Base-by-base conservation (phyloP, 2,329 filamentous ascomycete species). In the Botrytis sinoallii region DNA sequence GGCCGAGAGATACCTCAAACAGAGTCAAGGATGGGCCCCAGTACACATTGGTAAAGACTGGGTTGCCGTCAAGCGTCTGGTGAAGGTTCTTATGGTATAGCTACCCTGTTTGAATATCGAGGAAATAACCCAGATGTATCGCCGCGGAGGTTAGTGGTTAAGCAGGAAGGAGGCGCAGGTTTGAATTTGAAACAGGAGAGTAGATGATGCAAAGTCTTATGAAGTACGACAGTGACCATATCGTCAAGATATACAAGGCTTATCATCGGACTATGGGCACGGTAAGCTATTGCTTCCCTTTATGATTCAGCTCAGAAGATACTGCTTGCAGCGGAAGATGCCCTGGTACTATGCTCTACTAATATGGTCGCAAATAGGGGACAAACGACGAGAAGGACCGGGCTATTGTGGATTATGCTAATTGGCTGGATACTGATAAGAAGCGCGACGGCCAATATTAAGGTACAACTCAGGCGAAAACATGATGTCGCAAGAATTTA, bases 171-270 rank as follows among this genome's bases (percentile, higher is more conserved):
- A 29, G 59, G 59, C 14, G 6, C 20, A 7, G 46, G 59, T n/a
- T 9, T 10, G 9, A 52, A 10, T 42, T 65, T 66, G 32, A 65
- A 65, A 20, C 25, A 42, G 46, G 69, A 71, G 35, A 65, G 57
- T 48, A 38, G 59, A 40, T 55, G 25, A 12, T 66, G 4, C 59
- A 65, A 40, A 22, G 60, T 65, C 69, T 71, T 18, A 71, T 71
- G 69, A 48, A 71, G 52, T 71, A 42, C 9, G 46, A 65, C 35
- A 65, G 57, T 63, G 22, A 55, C 4, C 69, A 71, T 65, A 66
- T 71, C 52, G 42, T 71, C 20, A 65, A 71, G 57, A 66, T 71
- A 22, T 71, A 71, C 3, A 52, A 6, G 22, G 69, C 69, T 20
- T 71, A 66, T 10, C 69, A 71, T 66, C 69, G 69, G 7, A 65